Evolutionary conservation across 495 filamentous ascomycete genomes (phyloP), one percentile per base, ranked within the genome.

Genomic region (Collariella sp.): DNA sequence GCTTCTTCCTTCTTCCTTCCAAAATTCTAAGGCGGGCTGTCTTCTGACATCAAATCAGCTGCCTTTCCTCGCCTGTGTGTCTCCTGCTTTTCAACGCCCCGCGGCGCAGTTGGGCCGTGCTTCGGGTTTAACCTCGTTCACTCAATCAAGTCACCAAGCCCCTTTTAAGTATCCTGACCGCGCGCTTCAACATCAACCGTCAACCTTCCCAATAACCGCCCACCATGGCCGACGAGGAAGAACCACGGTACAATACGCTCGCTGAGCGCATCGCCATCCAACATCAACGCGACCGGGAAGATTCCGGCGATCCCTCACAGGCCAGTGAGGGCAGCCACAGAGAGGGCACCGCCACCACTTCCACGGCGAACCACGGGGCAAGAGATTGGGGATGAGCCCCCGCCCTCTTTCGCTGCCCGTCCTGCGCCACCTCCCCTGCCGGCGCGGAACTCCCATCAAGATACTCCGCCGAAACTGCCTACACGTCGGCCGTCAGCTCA

Each of bases 241-340:
- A 79, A 57, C 77, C 76, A 9, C 72, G 76, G 52, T 79, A 76
- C 59, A 76, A 65, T 43, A 71, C 76, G 18, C 72, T 81, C n/a
- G 67, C 70, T 1, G 76, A 78, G 62, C 71, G 78, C 46, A 81
- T 80, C 33, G 77, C 76, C 16, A 51, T 35, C 47, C 23, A 63
- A 70, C 22, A 58, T 60, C 46, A 52, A 41, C 42, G 39, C 54
- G 24, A 26, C 56, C n/a, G 50, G 50, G 23, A 61, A 60, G 46
- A 67, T 45, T 45, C 73, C 73, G 12, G 61, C 56, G 18, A 34
- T 77, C n/a, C 73, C 72, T 44, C 55, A 69, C 15, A 63, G 70
- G 9, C 69, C 67, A 4, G 57, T 60, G 16, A 56, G 67, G 26
- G 55, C 64, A 16, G 52, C 47, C 11, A 62, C 57, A 1, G 61